phyloP scores from a whole-genome alignment of 257 asterid species.

The Ballota nigra region DNA sequence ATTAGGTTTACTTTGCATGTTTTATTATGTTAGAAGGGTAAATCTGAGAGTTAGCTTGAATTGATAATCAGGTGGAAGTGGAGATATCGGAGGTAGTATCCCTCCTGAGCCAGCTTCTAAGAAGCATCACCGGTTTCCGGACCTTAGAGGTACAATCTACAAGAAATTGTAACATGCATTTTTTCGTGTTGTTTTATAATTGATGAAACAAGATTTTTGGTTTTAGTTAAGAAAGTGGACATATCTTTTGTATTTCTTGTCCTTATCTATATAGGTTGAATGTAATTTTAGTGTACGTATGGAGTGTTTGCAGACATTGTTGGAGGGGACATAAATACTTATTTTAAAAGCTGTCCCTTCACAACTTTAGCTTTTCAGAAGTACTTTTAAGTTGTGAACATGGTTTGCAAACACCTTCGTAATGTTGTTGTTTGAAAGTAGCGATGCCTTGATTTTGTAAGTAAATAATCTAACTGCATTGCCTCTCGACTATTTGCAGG shows the following conservation, averaged over 20 bases:
- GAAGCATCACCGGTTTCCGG: slow-evolving; percentile 55
- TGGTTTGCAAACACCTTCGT: too few relatives aligned
- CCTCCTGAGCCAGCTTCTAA: slow-evolving; percentile 55
- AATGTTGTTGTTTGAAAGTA: not conserved
- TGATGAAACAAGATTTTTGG: not conserved
- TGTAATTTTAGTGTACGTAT: too few relatives aligned
- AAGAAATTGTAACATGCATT: not conserved
- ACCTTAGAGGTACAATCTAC: slow-evolving; percentile 47
- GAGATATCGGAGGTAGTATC: slow-evolving; percentile 33
- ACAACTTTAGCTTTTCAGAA: too few relatives aligned
- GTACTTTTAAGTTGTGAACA: too few relatives aligned
- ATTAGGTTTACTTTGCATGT: not conserved
- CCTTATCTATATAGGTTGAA: not conserved
- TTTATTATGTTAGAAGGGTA: not conserved
- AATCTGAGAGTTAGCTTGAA: not conserved
- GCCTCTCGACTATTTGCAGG: slow-evolving; percentile 41
- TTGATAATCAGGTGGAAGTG: slow-evolving; percentile 46
- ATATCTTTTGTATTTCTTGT: not conserved
- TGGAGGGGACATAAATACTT: too few relatives aligned
- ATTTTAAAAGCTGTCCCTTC: too few relatives aligned
- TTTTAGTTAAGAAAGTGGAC: not conserved
- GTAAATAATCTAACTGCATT: not conserved
- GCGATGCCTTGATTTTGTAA: too few relatives aligned
- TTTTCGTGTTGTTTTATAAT: not conserved
- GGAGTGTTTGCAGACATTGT: too few relatives aligned